Percentiles rank a stretch among this genome's conserved stretches.
Conservation (phyloP, 176 grass and related monocot species). For the Avena sativa region DNA sequence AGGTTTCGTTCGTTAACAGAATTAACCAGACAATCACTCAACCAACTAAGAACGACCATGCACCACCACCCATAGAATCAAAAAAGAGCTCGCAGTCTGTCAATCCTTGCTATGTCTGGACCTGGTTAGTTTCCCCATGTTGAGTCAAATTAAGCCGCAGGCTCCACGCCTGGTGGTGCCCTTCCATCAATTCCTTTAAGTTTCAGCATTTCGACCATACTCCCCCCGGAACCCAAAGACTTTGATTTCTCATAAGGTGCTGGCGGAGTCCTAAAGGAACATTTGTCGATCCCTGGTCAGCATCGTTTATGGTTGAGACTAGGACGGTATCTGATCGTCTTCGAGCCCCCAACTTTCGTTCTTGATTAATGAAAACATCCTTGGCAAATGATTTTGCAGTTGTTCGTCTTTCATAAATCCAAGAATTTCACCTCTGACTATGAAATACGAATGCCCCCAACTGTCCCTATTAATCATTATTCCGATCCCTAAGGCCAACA, state of each 20-base stretch:
- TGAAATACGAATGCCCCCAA: conserved; percentile 81
- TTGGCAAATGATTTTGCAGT: conserved; percentile 75
- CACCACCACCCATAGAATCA: conserved; percentile 64
- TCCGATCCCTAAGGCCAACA: no score
- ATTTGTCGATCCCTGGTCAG: conserved; percentile 53
- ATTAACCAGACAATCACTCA: conserved; percentile 58
- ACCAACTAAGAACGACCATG: conserved; percentile 62
- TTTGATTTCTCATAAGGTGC: conserved; percentile 49
- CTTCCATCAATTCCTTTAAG: conserved; percentile 2
- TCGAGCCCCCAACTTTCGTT: conserved; percentile 57
- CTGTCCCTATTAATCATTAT: conserved; percentile 42
- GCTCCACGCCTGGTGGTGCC: conserved; percentile 44
- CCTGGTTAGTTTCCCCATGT: conserved; percentile 60
- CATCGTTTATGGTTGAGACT: conserved; percentile 83
- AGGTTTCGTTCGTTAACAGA: conserved; percentile 74
- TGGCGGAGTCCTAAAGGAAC: conserved; percentile 53
- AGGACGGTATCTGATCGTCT: conserved; percentile 63
- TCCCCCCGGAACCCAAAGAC: conserved; percentile 41
- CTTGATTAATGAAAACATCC: conserved; percentile 86
- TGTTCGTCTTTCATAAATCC: conserved; percentile 82
- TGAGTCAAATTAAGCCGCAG: conserved; percentile 48
- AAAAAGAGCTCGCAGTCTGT: conserved; percentile 50
- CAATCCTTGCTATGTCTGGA: conserved; percentile 73
- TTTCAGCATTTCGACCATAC: conserved; percentile 65
- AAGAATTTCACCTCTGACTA: conserved; percentile 82